Conservation (phyloP, 768 basidiomycete species). For the Boletales sp. region DNA sequence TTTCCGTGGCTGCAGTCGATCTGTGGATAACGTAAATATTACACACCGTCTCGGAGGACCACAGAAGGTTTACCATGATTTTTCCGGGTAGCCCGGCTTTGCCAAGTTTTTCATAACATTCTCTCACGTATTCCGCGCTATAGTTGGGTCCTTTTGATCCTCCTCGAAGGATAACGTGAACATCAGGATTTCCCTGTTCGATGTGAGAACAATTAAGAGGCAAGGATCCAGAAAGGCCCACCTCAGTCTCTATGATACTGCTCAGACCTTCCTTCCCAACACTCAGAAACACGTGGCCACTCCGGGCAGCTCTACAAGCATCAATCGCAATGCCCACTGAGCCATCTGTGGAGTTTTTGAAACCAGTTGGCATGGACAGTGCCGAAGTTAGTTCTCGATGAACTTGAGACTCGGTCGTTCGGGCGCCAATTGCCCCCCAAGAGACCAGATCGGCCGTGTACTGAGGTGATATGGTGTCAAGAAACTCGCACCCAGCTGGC, state of each 20-base stretch:
- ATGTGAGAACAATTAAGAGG: conserved; percentile 2
- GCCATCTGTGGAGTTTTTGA: conserved; percentile 98
- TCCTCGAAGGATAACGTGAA: conserved; percentile 93
- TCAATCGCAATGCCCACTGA: conserved; percentile 89
- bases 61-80: conserved; percentile 67
- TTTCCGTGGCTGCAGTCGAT: conserved; percentile 98
- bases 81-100: conserved; percentile 78
- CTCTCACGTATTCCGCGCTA: conserved; percentile 70
- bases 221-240: conserved; percentile 23
- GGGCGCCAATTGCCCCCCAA: conserved; percentile 95
- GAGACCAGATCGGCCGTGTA: conserved; percentile 92
- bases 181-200: conserved; percentile 78
- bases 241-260: conserved; percentile 93
- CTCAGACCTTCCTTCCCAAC: conserved; percentile 96
- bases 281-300: conserved; percentile 91
- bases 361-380: conserved; percentile 94
- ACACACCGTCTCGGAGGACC: neutral
- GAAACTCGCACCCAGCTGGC: conserved; percentile 95
- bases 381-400: conserved; percentile 86
- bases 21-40: conserved; percentile 36
- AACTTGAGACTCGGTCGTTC: conserved; percentile 91
- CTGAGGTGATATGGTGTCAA: conserved; percentile 75
- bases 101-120: conserved; percentile 65
- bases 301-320: conserved; percentile 88
- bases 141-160: conserved; percentile 90